Conservation (phyloP, 2,329 filamentous ascomycete genomes). For the Penicillium frequentans region DNA sequence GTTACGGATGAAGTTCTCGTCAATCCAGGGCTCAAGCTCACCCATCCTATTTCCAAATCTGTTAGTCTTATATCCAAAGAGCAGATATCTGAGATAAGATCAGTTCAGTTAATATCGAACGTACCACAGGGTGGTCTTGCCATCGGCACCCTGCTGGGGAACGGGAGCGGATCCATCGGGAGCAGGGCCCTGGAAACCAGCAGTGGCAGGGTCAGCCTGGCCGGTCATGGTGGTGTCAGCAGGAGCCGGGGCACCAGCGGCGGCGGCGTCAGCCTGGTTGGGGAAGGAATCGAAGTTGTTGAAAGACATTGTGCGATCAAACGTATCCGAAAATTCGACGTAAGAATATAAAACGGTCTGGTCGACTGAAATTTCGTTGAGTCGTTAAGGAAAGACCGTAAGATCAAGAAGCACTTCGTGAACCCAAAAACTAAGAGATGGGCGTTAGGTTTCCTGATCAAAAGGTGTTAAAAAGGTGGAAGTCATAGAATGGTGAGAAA, state of each 20-base stretch:
- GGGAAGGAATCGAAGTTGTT: slow-evolving; percentile 65
- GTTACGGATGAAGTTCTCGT: slow-evolving; percentile 96
- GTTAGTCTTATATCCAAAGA: neutral
- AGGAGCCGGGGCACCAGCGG: slow-evolving; percentile 48
- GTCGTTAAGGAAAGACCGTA: slow-evolving; percentile 42
- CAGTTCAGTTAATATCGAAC: slow-evolving; percentile 16
- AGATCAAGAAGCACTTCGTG: slow-evolving; percentile 33
- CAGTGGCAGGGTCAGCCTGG: slow-evolving; percentile 58
- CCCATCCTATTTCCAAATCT: slow-evolving; percentile 73
- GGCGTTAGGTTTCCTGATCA: slow-evolving; percentile 28
- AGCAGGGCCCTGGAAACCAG: slow-evolving; percentile 51
- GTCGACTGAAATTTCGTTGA: slow-evolving; percentile 39
- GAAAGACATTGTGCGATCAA: slow-evolving; percentile 60
- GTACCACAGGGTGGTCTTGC: slow-evolving; percentile 59
- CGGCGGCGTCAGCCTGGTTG: slow-evolving; percentile 59
- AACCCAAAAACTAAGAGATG: slow-evolving; percentile 25
- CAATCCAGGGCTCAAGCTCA: slow-evolving; percentile 98
- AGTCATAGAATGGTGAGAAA: slow-evolving; percentile 13
- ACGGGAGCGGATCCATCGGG: slow-evolving; percentile 46
- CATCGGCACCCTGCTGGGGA: slow-evolving; percentile 54
- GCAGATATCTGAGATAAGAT: neutral
- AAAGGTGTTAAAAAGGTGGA: slow-evolving; percentile 14
- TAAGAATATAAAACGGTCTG: slow-evolving; percentile 34
- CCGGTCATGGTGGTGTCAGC: slow-evolving; percentile 56
- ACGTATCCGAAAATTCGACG: slow-evolving; percentile 22